phyloP scores from a whole-genome alignment of 345 rosid species.

The Hevea brasiliensis region DNA sequence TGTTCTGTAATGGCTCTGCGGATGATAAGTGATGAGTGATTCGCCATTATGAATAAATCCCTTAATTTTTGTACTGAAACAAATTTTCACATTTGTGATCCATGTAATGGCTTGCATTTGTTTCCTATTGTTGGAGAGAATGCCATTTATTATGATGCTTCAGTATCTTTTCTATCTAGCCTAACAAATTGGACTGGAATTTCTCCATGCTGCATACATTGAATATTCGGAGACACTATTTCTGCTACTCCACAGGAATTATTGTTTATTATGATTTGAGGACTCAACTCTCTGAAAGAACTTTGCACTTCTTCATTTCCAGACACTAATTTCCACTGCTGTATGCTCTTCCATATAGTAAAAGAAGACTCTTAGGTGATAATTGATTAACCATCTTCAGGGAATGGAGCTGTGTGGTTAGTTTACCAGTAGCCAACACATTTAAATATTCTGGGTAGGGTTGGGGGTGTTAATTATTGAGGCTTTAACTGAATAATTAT shows the following conservation, averaged over 20 bases:
- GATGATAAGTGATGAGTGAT: no score
- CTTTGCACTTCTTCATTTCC: slow-evolving; percentile 24
- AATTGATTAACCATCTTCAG: no score
- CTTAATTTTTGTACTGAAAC: slow-evolving; percentile 19
- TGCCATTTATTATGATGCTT: not conserved
- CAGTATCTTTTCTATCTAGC: slow-evolving; percentile 12
- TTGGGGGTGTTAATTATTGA: no score
- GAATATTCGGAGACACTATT: slow-evolving; percentile 14
- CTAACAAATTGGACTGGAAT: slow-evolving; percentile 20
- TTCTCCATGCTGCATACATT: slow-evolving; percentile 22
- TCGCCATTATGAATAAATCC: slow-evolving; percentile 4
- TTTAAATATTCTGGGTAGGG: no score
- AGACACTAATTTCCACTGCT: slow-evolving; percentile 4
- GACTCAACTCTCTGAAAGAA: slow-evolving; percentile 15
- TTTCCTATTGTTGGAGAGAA: slow-evolving; percentile 12
- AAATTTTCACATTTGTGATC: slow-evolving; percentile 20
- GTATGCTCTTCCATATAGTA: no score
- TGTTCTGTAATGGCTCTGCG: no score
- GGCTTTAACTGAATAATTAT: no score
- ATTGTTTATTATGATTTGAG: slow-evolving; percentile 16
- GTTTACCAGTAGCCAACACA: no score
- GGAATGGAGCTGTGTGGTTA: no score
- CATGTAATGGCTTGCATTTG: slow-evolving; percentile 27
- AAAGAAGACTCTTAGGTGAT: no score
- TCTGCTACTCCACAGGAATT: slow-evolving; percentile 24